Evolutionary conservation across 1,284 basidiomycete genomes (phyloP).

Genomic region (Naganishia liquefaciens): DNA sequence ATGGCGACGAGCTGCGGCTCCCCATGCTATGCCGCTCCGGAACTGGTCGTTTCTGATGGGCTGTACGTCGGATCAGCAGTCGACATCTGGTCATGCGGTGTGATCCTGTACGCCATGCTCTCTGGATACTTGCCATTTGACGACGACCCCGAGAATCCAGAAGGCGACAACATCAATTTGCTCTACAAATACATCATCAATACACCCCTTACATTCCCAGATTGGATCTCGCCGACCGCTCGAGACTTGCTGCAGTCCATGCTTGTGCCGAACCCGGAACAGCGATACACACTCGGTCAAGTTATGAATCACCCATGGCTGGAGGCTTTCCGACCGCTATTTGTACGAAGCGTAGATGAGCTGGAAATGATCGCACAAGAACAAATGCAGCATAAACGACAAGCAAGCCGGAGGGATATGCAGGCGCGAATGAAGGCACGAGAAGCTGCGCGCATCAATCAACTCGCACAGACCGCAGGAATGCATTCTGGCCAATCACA

Average conservation of each 20-base stretch:
- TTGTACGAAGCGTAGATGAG: constrained; percentile 72
- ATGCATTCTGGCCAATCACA: constrained; percentile 42
- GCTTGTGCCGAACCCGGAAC: constrained; percentile 79
- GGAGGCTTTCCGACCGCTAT: constrained; percentile 64
- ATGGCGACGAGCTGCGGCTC: constrained; percentile 99
- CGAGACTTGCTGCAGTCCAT: constrained; percentile 74
- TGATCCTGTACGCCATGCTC: constrained; percentile 99
- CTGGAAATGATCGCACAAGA: constrained; percentile 78
- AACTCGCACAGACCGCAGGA: constrained; percentile 43
- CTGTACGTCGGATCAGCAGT: constrained; percentile 98
- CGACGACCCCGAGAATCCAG: constrained; percentile 97
- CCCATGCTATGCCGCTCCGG: constrained; percentile 97
- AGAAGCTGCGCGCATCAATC: constrained; percentile 43
- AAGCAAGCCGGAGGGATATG: constrained; percentile 68
- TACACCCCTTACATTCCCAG: constrained; percentile 90
- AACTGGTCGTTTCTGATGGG: constrained; percentile 98
- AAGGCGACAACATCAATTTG: constrained; percentile 99
- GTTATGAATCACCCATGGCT: constrained; percentile 87
- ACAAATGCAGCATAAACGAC: constrained; percentile 76
- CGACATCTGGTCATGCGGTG: constrained; percentile 98
- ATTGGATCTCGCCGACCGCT: constrained; percentile 80
- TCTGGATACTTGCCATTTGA: constrained; percentile 99
- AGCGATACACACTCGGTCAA: constrained; percentile 69
- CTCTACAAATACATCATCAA: constrained; percentile 99
- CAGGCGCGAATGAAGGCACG: constrained; percentile 47